Evolutionary conservation across 2,329 filamentous ascomycete species (phyloP), one percentile per base, ranked within the genome.

Genomic region (Acephala macrosclerotiorum): DNA sequence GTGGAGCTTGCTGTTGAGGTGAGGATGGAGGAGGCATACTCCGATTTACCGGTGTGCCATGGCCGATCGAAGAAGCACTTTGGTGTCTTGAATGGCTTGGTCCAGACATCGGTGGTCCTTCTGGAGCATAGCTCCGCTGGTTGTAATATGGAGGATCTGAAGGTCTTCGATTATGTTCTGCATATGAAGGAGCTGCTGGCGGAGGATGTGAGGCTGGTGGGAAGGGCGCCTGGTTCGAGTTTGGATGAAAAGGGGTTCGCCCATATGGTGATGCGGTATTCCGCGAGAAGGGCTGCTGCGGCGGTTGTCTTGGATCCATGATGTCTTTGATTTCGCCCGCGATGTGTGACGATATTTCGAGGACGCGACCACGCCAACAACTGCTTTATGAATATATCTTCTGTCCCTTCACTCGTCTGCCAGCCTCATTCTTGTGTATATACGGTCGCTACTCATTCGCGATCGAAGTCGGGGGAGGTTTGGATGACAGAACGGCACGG

Each of bases 21-120:
- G 83, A 82, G 56, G 83, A 83, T 12, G 83, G 82, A 58, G 83
- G 82, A 71, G 80, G 82, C 82, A 85, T 84, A 33, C 64, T 71
- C 64, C 74, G 70, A 71, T 66, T 75, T 45, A 71, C 70, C 5
- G 74, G 68, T 26, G 74, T 72, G 53, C 70, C 72, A 66, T 77
- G 74, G 8, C 72, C 74, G 40, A 77, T 67, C 20, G 75, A 77
- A 26, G 76, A 77, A 45, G 71, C 65, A 66, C 75, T 77, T 49
- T 72, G 74, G 60, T 76, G 72, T 68, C 75, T 73, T 22, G 71
- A 69, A 66, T 76, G 75, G 35, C 72, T 68, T 42, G 67, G 63
- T 22, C 70, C 73, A 38, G 69, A 60, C 66, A 75, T 71, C 22
- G 73, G 63, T 35, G 74, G 66, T 33, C 67, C 71, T 42, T 76